Percentiles rank a stretch among this genome's conserved stretches.
Conservation (phyloP, 345 rosid genomes). For the Citrus hindsii region DNA sequence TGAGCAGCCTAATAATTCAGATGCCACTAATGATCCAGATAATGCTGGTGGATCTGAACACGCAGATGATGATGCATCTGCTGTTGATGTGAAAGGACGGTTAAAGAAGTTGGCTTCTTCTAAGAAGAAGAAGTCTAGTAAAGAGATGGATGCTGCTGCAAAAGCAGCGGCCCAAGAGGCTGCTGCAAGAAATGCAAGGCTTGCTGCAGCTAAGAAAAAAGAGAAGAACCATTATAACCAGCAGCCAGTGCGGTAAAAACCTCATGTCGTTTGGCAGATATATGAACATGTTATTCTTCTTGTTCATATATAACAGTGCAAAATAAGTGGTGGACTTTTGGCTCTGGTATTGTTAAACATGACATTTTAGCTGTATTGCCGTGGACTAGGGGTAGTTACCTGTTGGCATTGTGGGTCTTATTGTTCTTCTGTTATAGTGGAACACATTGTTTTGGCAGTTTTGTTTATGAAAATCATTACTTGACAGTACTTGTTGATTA, state of each 20-base stretch:
- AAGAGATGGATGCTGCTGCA: slow-evolving; percentile 63
- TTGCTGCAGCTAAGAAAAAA: slow-evolving; percentile 77
- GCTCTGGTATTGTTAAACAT: slow-evolving; percentile 9
- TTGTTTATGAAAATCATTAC: slow-evolving; percentile 22
- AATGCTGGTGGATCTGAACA: slow-evolving; percentile 30
- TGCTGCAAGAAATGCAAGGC: slow-evolving; percentile 67
- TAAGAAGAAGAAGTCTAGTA: slow-evolving; percentile 64
- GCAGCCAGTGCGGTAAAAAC: slow-evolving; percentile 57
- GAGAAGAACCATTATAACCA: slow-evolving; percentile 78
- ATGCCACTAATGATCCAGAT: slow-evolving; percentile 26
- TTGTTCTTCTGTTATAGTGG: slow-evolving; percentile 21
- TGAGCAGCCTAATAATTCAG: slow-evolving; percentile 29
- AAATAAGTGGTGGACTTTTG: slow-evolving; percentile 16
- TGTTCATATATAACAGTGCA: slow-evolving; percentile 32
- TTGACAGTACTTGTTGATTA: slow-evolving; percentile 8
- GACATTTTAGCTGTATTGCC: slow-evolving; percentile 20
- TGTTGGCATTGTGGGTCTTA: slow-evolving; percentile 16
- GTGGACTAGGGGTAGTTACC: slow-evolving; percentile 4
- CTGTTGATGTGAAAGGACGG: slow-evolving; percentile 53
- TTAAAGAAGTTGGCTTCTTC: slow-evolving; percentile 48
- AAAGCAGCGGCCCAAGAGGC: slow-evolving; percentile 69
- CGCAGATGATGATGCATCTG: slow-evolving; percentile 36
- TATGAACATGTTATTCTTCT: slow-evolving; percentile 28
- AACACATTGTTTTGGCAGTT: slow-evolving; percentile 23
- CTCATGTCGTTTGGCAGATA: background rate